Base-by-base conservation (phyloP, 257 asterid species). In the Verbena officinalis region DNA sequence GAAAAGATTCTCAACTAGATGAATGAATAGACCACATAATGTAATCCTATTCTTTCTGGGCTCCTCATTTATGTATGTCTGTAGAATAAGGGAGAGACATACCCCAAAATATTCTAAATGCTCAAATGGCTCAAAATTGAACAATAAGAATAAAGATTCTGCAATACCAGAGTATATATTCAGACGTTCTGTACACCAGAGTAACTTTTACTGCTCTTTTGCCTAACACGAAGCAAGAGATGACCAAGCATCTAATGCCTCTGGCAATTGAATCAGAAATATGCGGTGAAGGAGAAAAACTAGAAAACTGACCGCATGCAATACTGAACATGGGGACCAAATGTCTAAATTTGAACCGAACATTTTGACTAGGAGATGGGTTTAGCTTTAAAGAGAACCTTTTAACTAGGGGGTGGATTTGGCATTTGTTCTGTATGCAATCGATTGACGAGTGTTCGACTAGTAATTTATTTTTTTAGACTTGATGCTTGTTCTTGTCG, bases 251-350 rank as follows among this genome's bases (percentile, higher is more conserved):
- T 39, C 62, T 34, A 17, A 46, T 27, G 30, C 38, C 10, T 30
- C 54, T 58, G n/a, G n/a, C n/a, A n/a, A n/a, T 45, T 51, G 52
- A 9, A 36, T 61, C 60, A 36, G 24, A 34, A 34, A 21, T 21
- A n/a, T 34, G 10, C 13, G 67, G 38, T 59, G 43, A 38, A 65
- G 43, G 56, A n/a, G n/a, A 44, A 10, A 51, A 42, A n/a, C 39
- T 20, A 21, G 17, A 22, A 64, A 38, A 8, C 55, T 33, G 21
- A 11, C 52, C 53, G 39, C 30, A 31, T 46, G 39, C 17, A 9
- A 55, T 53, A 75, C 55, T 42, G 31, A 24, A 62, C 5, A 48
- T 33, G 36, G 34, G 66, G 39, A 49, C 17, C 15, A 27, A 39
- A 50, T 43, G 14, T 16, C 27, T 53, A 15, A 23, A 31, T 43